Evolutionary conservation across 2,329 filamentous ascomycete genomes (phyloP).

Genomic region (Mollisia scopiformis): DNA sequence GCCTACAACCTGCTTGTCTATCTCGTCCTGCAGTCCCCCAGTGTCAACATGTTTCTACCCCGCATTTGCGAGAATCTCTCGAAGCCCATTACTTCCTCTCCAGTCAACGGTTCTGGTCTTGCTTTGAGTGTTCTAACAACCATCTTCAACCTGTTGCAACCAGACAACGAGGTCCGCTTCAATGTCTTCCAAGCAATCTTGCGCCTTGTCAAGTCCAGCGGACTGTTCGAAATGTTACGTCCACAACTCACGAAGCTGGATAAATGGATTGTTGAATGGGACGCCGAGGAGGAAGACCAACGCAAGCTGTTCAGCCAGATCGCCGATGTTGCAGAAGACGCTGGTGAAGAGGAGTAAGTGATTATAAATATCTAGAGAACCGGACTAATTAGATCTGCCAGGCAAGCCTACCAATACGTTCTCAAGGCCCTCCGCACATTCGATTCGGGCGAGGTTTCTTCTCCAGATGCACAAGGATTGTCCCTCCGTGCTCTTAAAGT

Average conservation of each 20-base stretch:
- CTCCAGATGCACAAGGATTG: conserved; percentile 62
- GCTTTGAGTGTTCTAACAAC: conserved; percentile 91
- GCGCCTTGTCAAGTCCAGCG: conserved; percentile 74
- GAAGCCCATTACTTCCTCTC: conserved; percentile 83
- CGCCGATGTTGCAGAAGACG: conserved; percentile 77
- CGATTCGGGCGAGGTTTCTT: conserved; percentile 57
- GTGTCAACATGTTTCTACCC: conserved; percentile 83
- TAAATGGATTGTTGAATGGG: conserved; percentile 82
- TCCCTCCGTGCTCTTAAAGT: conserved; percentile 69
- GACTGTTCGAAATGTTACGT: conserved; percentile 82
- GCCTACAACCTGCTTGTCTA: conserved; percentile 97
- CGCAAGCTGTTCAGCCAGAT: conserved; percentile 85
- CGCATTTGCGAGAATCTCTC: conserved; percentile 87
- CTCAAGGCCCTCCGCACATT: conserved; percentile 65
- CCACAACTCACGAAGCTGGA: conserved; percentile 83
- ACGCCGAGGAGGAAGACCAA: conserved; percentile 78
- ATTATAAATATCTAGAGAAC: background rate
- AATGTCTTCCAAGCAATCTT: conserved; percentile 91
- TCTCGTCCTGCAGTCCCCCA: conserved; percentile 84
- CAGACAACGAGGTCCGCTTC: conserved; percentile 78
- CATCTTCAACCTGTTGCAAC: conserved; percentile 90
- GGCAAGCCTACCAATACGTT: conserved; percentile 69
- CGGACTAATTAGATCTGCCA: conserved; percentile 33
- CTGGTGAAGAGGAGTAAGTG: conserved; percentile 75
- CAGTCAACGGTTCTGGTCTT: conserved; percentile 81